These are phyloP conservation scores for Hymenoscyphus linearis DNA, from an alignment of 2,329 filamentous ascomycete genomes.

Conservation along the genomic window DNA sequence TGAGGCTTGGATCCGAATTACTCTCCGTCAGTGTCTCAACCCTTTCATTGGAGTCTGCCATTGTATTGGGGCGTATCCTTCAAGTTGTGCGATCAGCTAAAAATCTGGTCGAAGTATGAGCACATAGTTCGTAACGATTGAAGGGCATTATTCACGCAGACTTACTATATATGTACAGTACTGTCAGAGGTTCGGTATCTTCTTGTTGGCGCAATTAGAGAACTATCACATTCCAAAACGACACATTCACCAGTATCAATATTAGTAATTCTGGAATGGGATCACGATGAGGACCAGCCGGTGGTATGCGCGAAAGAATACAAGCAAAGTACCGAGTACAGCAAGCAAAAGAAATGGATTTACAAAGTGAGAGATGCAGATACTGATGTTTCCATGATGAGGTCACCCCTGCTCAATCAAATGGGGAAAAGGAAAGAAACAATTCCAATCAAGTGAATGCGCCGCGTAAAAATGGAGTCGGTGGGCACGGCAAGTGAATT, in stretches of 20 bases:
- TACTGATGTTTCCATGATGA: neutral
- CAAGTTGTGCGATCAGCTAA: neutral
- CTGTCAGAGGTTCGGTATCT: neutral
- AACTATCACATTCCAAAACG: neutral
- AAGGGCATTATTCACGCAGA: neutral
- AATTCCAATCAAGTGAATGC: no score
- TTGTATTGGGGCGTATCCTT: neutral
- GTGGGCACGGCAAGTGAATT: no score
- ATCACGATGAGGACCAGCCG: neutral
- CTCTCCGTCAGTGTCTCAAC: neutral
- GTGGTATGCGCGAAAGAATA: neutral
- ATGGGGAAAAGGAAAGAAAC: neutral
- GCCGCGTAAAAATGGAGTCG: no score
- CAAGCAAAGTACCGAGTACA: neutral
- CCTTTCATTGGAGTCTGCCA: slow-evolving; percentile 2
- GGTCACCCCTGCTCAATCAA: neutral
- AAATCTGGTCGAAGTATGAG: neutral
- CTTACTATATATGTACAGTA: neutral
- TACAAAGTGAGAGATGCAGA: neutral
- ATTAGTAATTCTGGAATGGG: neutral
- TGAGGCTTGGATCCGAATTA: slow-evolving; percentile 1
- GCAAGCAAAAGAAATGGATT: neutral
- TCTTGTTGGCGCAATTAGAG: neutral
- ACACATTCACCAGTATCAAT: neutral
- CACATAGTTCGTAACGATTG: neutral